phyloP scores from a whole-genome alignment of 495 filamentous ascomycete species.

The Lasiosphaeria ovina region DNA sequence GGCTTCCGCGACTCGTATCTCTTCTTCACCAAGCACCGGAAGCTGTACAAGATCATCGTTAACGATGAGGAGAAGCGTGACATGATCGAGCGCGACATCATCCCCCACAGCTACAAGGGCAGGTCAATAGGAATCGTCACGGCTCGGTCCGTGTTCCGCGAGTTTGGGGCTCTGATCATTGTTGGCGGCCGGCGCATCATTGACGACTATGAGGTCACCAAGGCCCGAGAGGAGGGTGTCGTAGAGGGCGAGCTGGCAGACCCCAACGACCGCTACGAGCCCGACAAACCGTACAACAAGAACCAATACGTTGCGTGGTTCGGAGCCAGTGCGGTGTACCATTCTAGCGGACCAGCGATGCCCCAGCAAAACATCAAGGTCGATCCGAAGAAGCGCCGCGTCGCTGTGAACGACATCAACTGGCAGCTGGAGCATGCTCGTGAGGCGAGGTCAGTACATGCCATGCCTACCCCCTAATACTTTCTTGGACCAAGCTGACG shows the following conservation, averaged over 20 bases:
- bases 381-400: constrained; percentile 73
- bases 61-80: constrained; percentile 90
- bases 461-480: not conserved
- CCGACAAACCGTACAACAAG: constrained; percentile 79
- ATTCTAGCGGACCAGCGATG: constrained; percentile 73
- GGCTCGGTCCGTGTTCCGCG: constrained; percentile 91
- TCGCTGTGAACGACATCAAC: constrained; percentile 91
- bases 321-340: constrained; percentile 91
- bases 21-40: constrained; percentile 95
- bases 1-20: constrained; percentile 96
- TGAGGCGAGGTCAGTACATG: constrained; percentile 69
- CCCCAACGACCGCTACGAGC: constrained; percentile 71
- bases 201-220: constrained; percentile 87
- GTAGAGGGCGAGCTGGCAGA: constrained; percentile 90
- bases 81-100: constrained; percentile 88
- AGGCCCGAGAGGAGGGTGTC: constrained; percentile 72
- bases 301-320: constrained; percentile 99
- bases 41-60: constrained; percentile 93
- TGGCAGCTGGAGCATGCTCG: constrained; percentile 95
- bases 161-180: constrained; percentile 92
- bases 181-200: constrained; percentile 81
- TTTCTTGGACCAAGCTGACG: not conserved
- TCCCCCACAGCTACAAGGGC: constrained; percentile 97
- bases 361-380: constrained; percentile 73
- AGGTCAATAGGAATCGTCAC: constrained; percentile 97